Evolutionary conservation across 306 rosid genomes (phyloP).

Genomic region (Lathyrus oleraceus): DNA sequence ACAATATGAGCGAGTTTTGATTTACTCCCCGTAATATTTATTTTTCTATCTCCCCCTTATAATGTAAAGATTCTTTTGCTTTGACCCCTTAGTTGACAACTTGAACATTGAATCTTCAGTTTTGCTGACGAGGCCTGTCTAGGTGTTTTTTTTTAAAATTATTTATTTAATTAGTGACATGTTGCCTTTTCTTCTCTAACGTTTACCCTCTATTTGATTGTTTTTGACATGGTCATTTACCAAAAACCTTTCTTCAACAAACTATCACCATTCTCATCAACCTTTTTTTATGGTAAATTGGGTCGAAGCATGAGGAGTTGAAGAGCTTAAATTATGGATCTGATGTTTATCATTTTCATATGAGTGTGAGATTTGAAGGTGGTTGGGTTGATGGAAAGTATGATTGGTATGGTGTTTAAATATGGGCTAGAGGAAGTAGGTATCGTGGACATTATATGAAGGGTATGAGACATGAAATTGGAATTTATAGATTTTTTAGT

Average conservation of each 20-base stretch:
- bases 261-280: conserved; percentile 41
- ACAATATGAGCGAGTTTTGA: too few species aligned
- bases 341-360: too few species aligned
- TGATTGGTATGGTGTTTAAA: conserved; percentile 91
- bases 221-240: conserved; percentile 57
- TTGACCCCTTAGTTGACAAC: too few species aligned
- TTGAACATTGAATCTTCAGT: too few species aligned
- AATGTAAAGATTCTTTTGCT: too few species aligned
- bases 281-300: conserved; percentile 89
- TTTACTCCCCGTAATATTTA: too few species aligned
- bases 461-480: conserved; percentile 85
- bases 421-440: conserved; percentile 92
- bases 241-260: conserved; percentile 45
- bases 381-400: conserved; percentile 91
- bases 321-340: conserved; percentile 57
- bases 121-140: too few species aligned
- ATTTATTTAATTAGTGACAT: too few species aligned
- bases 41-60: too few species aligned
- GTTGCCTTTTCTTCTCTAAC: too few species aligned
- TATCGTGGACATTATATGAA: conserved; percentile 77
- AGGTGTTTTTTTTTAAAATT: too few species aligned
- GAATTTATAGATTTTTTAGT: conserved; percentile 69
- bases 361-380: conserved; percentile 90
- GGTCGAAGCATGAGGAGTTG: conserved; percentile 62
- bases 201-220: conserved; percentile 59